Conservation (phyloP, 768 basidiomycete genomes). For the Psilocybe azurescens region DNA sequence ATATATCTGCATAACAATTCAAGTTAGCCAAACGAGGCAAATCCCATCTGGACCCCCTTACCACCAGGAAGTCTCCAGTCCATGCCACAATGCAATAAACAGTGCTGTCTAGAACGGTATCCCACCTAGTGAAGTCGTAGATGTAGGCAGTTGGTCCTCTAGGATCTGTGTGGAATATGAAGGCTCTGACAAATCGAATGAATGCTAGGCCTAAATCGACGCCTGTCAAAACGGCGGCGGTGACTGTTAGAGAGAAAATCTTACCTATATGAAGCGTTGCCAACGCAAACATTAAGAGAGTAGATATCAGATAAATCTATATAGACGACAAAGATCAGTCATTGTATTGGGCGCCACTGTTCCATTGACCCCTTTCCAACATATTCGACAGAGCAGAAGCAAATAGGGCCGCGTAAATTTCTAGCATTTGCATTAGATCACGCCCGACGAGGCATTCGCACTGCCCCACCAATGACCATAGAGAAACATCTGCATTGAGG, state of each 20-base stretch:
- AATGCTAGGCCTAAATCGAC: constrained; percentile 17
- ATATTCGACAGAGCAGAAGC: not conserved
- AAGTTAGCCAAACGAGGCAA: not conserved
- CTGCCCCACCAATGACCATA: not conserved
- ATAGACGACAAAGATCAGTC: no score
- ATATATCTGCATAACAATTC: constrained; percentile 25
- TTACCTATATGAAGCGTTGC: constrained; percentile 31
- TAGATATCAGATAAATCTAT: constrained; percentile 28
- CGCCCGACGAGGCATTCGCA: not conserved
- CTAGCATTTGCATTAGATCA: not conserved
- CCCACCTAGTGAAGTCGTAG: constrained; percentile 25
- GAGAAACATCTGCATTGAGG: not conserved
- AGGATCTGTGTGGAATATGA: constrained; percentile 15
- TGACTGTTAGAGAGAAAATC: not conserved
- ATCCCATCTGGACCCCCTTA: not conserved
- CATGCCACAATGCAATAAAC: constrained; percentile 28
- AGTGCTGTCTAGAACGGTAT: constrained; percentile 23
- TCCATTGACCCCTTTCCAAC: not conserved
- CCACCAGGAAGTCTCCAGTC: constrained; percentile 29
- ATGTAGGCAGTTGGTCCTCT: constrained; percentile 21
- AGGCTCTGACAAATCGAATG: constrained; percentile 26
- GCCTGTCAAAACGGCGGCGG: not conserved
- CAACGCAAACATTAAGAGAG: constrained; percentile 28
- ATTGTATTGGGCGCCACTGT: not conserved
- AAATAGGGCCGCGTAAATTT: not conserved